Evolutionary conservation across 768 basidiomycete species (phyloP), one percentile per base, ranked within the genome.

Genomic region (Symmetrospora coprosmae): DNA sequence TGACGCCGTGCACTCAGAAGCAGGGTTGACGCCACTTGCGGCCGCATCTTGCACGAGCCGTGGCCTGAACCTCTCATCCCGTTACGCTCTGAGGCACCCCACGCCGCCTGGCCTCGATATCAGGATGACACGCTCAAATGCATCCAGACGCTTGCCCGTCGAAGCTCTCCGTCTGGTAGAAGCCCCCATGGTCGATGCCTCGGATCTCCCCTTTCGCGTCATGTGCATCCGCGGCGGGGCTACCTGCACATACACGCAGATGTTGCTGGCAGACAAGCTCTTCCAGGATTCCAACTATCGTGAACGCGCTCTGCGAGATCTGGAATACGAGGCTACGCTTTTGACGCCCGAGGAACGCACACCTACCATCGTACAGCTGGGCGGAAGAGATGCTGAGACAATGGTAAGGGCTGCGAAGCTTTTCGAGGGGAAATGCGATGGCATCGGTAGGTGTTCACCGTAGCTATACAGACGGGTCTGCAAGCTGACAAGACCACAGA

Each of bases 141-240:
- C n/a, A n/a, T n/a, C n/a, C n/a, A n/a, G n/a, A n/a, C n/a, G n/a
- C n/a, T n/a, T n/a, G n/a, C n/a, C n/a, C n/a, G n/a, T n/a, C n/a
- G n/a, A n/a, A n/a, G n/a, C n/a, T n/a, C n/a, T n/a, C n/a, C n/a
- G n/a, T n/a, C n/a, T n/a, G n/a, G n/a, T n/a, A n/a, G n/a, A n/a
- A n/a, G n/a, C n/a, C n/a, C n/a, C n/a, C n/a, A n/a, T n/a, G 66
- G 66, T 87, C 60, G 81, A 84, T 61, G 85, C 86, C 68, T 85
- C 83, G 27, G 85, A 87, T 65, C 76, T 83, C 0, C 82, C 85
- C 1, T 87, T 86, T 66, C 77, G 85, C 33, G 64, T 78, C 13
- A 76, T 86, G 50, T 78, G 79, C 2, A 76, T 78, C 55, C 74
- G 73, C 61, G 77, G 86, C 71, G 81, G 82, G 19, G 79, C 82